Evolutionary conservation across 139 green algal species (phyloP).

Genomic region (Nannochloris sp.): DNA sequence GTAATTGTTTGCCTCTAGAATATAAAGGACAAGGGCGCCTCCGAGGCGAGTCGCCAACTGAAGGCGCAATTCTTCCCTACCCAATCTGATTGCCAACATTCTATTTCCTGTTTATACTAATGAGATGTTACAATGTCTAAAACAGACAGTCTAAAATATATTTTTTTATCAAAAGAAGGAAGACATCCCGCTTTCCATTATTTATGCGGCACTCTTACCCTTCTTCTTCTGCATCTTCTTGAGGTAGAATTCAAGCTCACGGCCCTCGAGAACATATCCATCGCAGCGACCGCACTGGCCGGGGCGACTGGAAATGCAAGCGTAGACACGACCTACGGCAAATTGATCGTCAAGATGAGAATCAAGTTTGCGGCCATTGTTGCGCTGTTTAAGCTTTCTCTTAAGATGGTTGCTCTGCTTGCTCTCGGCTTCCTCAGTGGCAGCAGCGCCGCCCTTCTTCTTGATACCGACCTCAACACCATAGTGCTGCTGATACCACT

Average conservation of each 20-base stretch:
- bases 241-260: constrained; percentile 91
- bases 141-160: no score
- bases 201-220: not conserved
- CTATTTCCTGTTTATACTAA: no score
- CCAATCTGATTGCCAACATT: no score
- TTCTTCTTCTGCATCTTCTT: constrained; percentile 81
- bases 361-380: constrained; percentile 51
- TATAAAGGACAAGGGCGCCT: no score
- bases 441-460: constrained; percentile 42
- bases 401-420: constrained; percentile 71
- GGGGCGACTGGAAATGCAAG: constrained; percentile 39
- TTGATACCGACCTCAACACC: constrained; percentile 90
- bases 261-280: constrained; percentile 89
- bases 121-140: no score
- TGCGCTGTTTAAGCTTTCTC: constrained; percentile 78
- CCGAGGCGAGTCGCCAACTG: no score
- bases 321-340: constrained; percentile 71
- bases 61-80: no score
- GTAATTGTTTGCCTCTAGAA: no score
- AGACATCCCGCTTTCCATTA: not conserved
- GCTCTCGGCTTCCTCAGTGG: constrained; percentile 5
- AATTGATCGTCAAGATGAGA: constrained; percentile 88
- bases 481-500: constrained; percentile 95
- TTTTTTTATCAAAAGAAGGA: no score
- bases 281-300: constrained; percentile 62